Evolutionary conservation across 1,139 yeast species (phyloP), one percentile per base, ranked within the genome.

Genomic region (Suhomyces wounanorum): DNA sequence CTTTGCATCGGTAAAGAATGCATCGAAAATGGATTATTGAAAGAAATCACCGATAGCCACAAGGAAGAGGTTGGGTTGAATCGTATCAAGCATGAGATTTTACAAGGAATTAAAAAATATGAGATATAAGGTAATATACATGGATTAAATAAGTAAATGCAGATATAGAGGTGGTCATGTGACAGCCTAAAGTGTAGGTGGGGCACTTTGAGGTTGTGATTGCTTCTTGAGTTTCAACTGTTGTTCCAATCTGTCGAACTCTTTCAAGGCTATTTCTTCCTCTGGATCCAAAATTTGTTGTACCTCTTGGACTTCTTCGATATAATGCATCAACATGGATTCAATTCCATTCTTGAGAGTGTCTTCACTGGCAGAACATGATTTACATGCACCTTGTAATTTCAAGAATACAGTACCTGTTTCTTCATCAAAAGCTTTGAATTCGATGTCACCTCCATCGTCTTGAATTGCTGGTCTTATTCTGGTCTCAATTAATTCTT

Each of bases 381-480:
- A 78, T 51, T 90, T 81, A 68, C 96, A 89, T 2, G 96, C 96
- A 39, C 96, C 96, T 58, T 85, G 86, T 48, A 89, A 75, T 65
- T 86, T 86, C 61, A 89, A 77, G 62, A 80, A 84, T 1, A 89
- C 96, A 8, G 82, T 76, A 7, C 96, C 96, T 1, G 79, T 73
- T 52, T 79, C 83, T 51, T 83, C 88, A 54, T 84, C 87, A 62
- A 86, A 86, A 0, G 84, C 89, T 55, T 82, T 78, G 65, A 80
- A 89, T 63, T 82, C 90, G 55, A 85, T 81, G 64, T 87, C 94
- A 16, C 94, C 96, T 49, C 96, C 96, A 61, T 88, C 96, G 61
- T 88, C 96, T 64, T 82, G 87, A 49, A 83, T 74, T 2, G 86
- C 86, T 1, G 87, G 87, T 63, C 85, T 76, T 41, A 83, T 83